Evolutionary conservation across 2,329 filamentous ascomycete genomes (phyloP).

Genomic region (Cladosporium sp.): DNA sequence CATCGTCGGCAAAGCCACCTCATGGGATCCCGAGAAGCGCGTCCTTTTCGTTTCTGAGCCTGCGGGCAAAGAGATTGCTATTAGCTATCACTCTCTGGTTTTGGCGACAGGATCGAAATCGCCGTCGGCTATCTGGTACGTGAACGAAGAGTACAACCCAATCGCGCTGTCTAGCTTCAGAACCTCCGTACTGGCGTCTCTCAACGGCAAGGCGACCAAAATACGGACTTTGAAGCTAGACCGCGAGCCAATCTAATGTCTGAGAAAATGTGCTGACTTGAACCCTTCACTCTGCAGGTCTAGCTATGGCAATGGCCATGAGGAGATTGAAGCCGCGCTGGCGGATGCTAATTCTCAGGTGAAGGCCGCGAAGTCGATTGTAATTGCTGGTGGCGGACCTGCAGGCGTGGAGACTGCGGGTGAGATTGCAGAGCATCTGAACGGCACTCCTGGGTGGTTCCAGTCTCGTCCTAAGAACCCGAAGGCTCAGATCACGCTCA

Average conservation of each 20-base stretch:
- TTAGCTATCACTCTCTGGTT: conserved; percentile 54
- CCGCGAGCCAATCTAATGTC: too few species aligned
- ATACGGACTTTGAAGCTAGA: too few species aligned
- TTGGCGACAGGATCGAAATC: conserved; percentile 55
- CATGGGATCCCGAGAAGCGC: conserved; percentile 44
- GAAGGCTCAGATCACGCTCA: conserved; percentile 44
- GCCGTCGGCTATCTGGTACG: conserved; percentile 40
- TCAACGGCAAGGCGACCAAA: too few species aligned
- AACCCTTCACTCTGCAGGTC: too few species aligned
- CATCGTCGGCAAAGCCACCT: conserved; percentile 49
- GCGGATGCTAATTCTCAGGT: conserved; percentile 32
- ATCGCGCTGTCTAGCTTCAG: too few species aligned
- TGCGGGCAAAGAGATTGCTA: conserved; percentile 30
- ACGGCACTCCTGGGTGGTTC: conserved; percentile 46
- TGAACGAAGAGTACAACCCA: too few species aligned
- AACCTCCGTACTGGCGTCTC: too few species aligned
- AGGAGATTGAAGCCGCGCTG: conserved; percentile 29
- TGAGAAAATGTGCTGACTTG: too few species aligned
- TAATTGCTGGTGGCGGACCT: conserved; percentile 40
- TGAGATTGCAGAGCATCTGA: conserved; percentile 38
- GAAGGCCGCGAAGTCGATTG: conserved; percentile 37
- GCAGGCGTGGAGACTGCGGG: conserved; percentile 41
- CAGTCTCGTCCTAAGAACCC: conserved; percentile 33
- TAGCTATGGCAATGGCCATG: conserved; percentile 34
- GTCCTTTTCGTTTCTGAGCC: conserved; percentile 42